Evolutionary conservation across 2,329 filamentous ascomycete species (phyloP), one percentile per base, ranked within the genome.

Genomic region (Hymenotorrendiella dingleyae): DNA sequence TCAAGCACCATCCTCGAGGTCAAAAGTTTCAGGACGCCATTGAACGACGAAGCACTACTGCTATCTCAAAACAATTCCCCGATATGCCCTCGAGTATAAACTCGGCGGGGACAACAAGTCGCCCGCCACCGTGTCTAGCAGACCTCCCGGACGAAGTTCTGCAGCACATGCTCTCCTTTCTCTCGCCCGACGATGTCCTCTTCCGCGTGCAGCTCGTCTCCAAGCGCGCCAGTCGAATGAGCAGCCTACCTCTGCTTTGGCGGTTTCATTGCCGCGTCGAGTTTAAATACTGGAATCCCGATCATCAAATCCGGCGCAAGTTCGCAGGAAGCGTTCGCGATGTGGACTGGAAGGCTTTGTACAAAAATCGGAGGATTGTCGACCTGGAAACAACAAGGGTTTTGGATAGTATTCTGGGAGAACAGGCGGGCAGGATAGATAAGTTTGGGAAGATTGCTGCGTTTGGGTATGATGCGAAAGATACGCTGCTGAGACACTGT

Each of bases 401-500:
- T 6, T 67, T 97, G 43, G 71, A 90, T 49, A 73, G 69, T 22
- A 80, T 95, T 45, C 68, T 97, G 41, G 63, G 69, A n/a, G 80
- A 76, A 23, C 86, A 88, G 61, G 73, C 80, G 26, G 72, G 78
- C 41, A 81, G 89, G 16, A 73, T 88, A 43, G 71, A 73, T 42
- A 81, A 82, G 56, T 81, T 88, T 49, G 78, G 84, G 54, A 67
- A 73, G 38, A 84, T 97, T 48, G 80, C 85, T 40, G 67, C 71
- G 21, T 72, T 82, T 56, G 89, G 89, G 1, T 91, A 90, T 57
- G 89, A 97, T 67, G 86, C 84, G 34, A 96, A 96, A 62, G 90
- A 96, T 62, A 82, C 81, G 42, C 72, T 97, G 36, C 57, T 89
- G 47, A 70, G 74, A 42, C 81, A 94, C 59, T 78, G 74, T 47